Evolutionary conservation across 140 eudicot species (phyloP), one percentile per base, ranked within the genome.

Genomic region (Senecio squalidus): DNA sequence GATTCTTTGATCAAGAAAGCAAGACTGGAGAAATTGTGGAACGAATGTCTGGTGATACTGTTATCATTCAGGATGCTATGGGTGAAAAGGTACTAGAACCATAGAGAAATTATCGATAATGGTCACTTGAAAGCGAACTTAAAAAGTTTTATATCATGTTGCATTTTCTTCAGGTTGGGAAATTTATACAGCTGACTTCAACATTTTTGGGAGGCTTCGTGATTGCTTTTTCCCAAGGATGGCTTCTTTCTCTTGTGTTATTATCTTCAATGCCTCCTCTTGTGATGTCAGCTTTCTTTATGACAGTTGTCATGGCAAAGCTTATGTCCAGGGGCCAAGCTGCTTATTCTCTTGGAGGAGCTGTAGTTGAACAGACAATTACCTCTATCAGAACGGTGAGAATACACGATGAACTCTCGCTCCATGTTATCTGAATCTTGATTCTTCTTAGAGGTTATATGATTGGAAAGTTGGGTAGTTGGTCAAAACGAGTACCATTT

Each of bases 21-120:
- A 76, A 31, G 31, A 83, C 82, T 0, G 96, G 89, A 38, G 89
- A 83, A 60, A 63, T 84, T 26, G 63, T 83, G 21, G 89, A 84
- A 62, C 69, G 84, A 24, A 67, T 84, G 79, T 83, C 96, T 6
- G 80, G 76, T 49, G 96, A 87, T 44, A 84, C 96, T 23, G 57
- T 78, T 31, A 69, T 71, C n/a, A 81, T 87, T 66, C 94, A 87
- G 64, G 84, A 79, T 56, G 96, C 88, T 51, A 81, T 83, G 78
- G 94, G 89, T 9, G 89, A 87, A 40, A 87, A 87, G 94, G 96
- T 87, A 64, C 34, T 22, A 1, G 8, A 21, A 21, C 21, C 61
- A 31, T 10, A 31, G 9, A 18, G 15, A n/a, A 31, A 55, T 9
- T 8, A 4, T n/a, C n/a, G n/a, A n/a, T n/a, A n/a, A n/a, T n/a